A percentile compares a stretch with the other conserved stretches of the same genome.
Evolutionary conservation across 345 rosid species (phyloP).

Genomic region (Punica granatum): DNA sequence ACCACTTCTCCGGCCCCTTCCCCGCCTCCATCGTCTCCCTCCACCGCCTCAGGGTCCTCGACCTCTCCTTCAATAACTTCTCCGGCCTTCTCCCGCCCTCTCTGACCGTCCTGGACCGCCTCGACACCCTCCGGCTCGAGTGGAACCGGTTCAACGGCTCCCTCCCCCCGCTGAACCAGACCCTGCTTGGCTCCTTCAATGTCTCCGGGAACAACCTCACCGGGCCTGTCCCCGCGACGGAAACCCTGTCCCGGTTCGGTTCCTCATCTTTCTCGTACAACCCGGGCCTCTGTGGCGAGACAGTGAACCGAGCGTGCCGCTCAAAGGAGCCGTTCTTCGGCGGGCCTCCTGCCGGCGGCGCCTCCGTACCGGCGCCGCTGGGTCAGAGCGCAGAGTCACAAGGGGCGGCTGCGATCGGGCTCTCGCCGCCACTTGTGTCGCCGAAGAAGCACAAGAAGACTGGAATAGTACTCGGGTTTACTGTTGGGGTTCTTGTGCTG

Average conservation of each 20-base stretch:
- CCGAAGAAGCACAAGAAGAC: constrained; percentile 28
- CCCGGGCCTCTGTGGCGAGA: constrained; percentile 80
- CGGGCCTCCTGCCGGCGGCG: constrained; percentile 13
- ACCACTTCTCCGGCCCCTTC: constrained; percentile 62
- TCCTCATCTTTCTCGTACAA: constrained; percentile 49
- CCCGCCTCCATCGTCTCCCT: constrained; percentile 59
- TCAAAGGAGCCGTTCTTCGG: constrained; percentile 63
- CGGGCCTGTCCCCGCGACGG: constrained; percentile 59
- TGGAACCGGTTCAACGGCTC: constrained; percentile 58
- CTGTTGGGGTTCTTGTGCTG: constrained; percentile 37
- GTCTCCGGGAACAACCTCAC: constrained; percentile 74
- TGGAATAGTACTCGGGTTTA: constrained; percentile 40
- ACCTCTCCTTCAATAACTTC: constrained; percentile 45
- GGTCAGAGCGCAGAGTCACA: constrained; percentile 56
- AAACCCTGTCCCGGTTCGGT: constrained; percentile 53
- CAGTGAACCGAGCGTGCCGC: constrained; percentile 49
- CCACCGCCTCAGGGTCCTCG: constrained; percentile 50
- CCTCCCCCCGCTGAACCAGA: constrained; percentile 68
- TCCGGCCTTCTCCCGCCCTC: constrained; percentile 53
- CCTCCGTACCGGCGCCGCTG: constrained; percentile 32
- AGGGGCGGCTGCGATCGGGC: constrained; percentile 25
- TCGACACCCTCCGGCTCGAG: constrained; percentile 55
- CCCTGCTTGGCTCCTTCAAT: constrained; percentile 43
- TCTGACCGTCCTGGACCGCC: constrained; percentile 40
- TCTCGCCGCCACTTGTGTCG: constrained; percentile 28